Conservation (phyloP, 78 protist genomes). For the slime mould (Dictyostelium discoideum) region DNA sequence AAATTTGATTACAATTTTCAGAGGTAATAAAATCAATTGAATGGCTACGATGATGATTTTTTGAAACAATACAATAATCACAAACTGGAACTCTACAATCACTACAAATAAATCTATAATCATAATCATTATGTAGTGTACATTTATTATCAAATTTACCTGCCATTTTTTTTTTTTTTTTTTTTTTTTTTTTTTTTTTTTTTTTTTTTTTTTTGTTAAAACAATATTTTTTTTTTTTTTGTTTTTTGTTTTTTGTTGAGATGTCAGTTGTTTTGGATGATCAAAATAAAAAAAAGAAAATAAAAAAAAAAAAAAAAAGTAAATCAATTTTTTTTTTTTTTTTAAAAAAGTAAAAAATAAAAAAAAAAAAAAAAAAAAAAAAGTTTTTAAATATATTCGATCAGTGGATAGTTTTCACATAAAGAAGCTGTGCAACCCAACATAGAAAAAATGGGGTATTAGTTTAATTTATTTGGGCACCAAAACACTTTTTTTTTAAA, state of each 20-base stretch:
- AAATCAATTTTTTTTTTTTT: background rate
- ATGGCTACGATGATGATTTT: background rate
- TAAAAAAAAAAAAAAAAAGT: background rate
- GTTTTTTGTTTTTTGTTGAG: too few relatives aligned
- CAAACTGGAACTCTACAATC: background rate
- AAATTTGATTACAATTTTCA: background rate
- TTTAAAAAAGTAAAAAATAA: too few relatives aligned
- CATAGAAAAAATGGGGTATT: background rate
- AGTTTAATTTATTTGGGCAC: background rate
- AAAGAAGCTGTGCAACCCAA: background rate
- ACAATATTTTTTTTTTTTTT: too few relatives aligned
- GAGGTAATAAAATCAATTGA: background rate
- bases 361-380: too few relatives aligned
- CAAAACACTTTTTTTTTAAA: background rate
- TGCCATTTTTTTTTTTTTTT: background rate
- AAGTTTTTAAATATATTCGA: background rate
- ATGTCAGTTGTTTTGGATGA: too few relatives aligned
- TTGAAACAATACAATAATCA: background rate
- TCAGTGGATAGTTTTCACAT: background rate
- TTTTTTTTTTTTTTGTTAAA: too few relatives aligned
- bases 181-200: too few relatives aligned
- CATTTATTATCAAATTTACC: background rate
- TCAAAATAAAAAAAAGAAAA: too few relatives aligned
- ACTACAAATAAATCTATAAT: background rate
- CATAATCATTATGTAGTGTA: background rate